These are phyloP conservation scores for Ballota nigra DNA, from an alignment of 257 asterid genomes.

Conservation along the genomic window DNA sequence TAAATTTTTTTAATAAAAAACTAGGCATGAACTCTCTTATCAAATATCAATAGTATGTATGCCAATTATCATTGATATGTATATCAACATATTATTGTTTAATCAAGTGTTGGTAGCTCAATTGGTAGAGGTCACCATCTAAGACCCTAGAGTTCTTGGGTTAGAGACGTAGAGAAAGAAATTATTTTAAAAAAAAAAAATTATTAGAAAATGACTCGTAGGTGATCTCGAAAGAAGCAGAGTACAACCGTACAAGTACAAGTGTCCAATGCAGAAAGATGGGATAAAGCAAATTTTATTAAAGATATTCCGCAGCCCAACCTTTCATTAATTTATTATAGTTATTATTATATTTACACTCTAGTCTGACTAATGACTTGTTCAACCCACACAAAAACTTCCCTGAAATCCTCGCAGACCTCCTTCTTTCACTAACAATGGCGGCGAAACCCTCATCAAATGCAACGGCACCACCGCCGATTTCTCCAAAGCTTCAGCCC, in stretches of 20 bases:
- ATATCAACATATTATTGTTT: too few species aligned
- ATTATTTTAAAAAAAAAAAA: too few species aligned
- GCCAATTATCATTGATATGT: too few species aligned
- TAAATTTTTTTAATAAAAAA: too few species aligned
- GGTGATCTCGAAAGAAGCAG: too few species aligned
- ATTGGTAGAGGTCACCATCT: too few species aligned
- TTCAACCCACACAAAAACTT: conserved; percentile 11
- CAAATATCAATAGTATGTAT: too few species aligned
- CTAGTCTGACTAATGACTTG: conserved; percentile 1
- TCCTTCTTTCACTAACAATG: conserved; percentile 24
- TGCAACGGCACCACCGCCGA: conserved; percentile 15
- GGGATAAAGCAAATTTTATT: neutral
- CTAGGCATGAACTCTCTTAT: too few species aligned
- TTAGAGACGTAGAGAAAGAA: too few species aligned
- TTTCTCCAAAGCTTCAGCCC: conserved; percentile 32
- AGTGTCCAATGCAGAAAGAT: conserved; percentile 20
- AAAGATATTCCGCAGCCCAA: neutral
- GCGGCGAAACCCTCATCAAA: conserved; percentile 45
- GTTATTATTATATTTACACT: neutral
- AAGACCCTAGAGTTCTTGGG: too few species aligned
- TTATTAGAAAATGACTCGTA: too few species aligned
- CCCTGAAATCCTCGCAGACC: conserved; percentile 7
- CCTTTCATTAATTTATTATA: neutral
- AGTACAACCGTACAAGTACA: neutral
- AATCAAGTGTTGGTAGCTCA: too few species aligned